Base-by-base conservation (phyloP, 106 monocot genomes). In the Acorus gramineus region DNA sequence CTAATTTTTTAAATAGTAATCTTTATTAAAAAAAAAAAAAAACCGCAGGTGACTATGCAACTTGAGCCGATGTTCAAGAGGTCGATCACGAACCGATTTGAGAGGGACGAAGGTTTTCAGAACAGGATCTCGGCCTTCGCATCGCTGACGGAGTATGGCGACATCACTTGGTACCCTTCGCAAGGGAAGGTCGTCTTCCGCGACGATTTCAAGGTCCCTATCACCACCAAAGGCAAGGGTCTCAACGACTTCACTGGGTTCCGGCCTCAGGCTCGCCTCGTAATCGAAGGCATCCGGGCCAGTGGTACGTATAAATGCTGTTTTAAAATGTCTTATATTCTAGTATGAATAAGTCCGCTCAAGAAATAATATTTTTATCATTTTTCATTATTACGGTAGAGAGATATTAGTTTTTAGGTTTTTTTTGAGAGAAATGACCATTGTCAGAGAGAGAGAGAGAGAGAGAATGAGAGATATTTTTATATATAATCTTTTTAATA, bases 121-220 rank as follows among this genome's bases (percentile, higher is more conserved):
- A 8, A 11, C 47, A 53, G 7, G 7, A 14, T 66, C 46, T n/a
- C 59, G 3, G 8, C 51, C 43, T 73, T 73, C 49, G 73, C 45
- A 5, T 58, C 58, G 6, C 45, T 3, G 3, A 65, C 65, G 0
- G 65, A 66, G 45, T 73, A 55, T 4, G 66, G 66, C 2, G 72
- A 72, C 49, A 62, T 64, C 2, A 72, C 49, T 9, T 71, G 71
- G 71, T 71, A 71, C 55, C 71, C 71, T 12, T 52, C 62, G 2
- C 71, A 71, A 12, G 12, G 11, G 42, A 53, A 28, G 13, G 71
- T 71, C 10, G 55, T 63, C 4, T 71, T 42, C 47, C 44, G 62
- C 13, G 62, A 62, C 14, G 71, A 71, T 7, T 48, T 64, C 3
- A 56, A 60, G 11, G 46, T 72, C 7, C 64, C 72, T 2, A 5